Conservation (phyloP, 495 filamentous ascomycete genomes). For the Podospora didyma region DNA sequence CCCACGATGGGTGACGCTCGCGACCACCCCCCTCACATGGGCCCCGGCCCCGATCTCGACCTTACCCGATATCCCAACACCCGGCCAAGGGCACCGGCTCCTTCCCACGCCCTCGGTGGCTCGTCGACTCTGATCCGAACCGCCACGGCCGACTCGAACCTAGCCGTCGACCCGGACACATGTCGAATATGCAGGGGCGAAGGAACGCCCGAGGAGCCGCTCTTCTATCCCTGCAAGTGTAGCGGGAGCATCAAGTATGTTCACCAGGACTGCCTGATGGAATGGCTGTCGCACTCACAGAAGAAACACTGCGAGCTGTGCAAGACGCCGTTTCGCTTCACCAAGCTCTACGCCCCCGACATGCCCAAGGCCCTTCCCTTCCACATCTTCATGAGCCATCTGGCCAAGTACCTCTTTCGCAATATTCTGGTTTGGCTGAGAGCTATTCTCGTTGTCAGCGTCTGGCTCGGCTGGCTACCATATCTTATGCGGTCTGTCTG, state of each 20-base stretch:
- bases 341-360: slow-evolving; percentile 88
- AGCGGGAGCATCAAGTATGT: slow-evolving; percentile 98
- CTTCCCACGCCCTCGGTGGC: not conserved
- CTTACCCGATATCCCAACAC: slow-evolving; percentile 24
- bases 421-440: slow-evolving; percentile 73
- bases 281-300: slow-evolving; percentile 96
- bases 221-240: slow-evolving; percentile 98
- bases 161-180: slow-evolving; percentile 60
- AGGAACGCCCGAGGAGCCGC: slow-evolving; percentile 73
- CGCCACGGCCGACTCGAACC: slow-evolving; percentile 12
- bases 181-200: slow-evolving; percentile 96
- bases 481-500: slow-evolving; percentile 89
- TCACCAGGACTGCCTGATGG: slow-evolving; percentile 95
- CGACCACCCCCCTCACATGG: slow-evolving; percentile 2
- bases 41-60: slow-evolving; percentile 19
- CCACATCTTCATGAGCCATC: slow-evolving; percentile 72
- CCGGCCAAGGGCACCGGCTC: slow-evolving; percentile 13
- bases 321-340: slow-evolving; percentile 97
- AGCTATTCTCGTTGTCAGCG: slow-evolving; percentile 70
- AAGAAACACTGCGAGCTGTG: slow-evolving; percentile 99
- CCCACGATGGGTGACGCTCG: slow-evolving; percentile 15
- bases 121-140: slow-evolving; percentile 7
- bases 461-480: slow-evolving; percentile 86
- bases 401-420: slow-evolving; percentile 63
- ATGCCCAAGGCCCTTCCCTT: slow-evolving; percentile 84